Evolutionary conservation across 2,329 filamentous ascomycete species (phyloP), one percentile per base, ranked within the genome.

Genomic region (Clarireedia paspali): DNA sequence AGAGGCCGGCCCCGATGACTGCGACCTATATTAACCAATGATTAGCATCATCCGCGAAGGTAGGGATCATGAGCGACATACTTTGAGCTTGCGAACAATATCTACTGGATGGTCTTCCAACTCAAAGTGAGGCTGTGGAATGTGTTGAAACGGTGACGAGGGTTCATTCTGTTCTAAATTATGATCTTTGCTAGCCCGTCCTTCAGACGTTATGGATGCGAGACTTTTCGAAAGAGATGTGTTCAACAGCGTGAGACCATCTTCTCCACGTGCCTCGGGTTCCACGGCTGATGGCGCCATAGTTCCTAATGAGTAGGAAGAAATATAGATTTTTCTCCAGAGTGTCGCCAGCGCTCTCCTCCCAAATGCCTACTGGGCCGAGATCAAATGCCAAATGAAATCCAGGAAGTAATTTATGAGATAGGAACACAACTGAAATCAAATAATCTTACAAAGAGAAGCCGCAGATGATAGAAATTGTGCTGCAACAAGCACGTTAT

Each of bases 1-100:
- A 70, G 0, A 88, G 69, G 0, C 84, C 85, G 7, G 82, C 84
- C 1, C 85, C 85, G 34, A 88, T 78, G 0, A 88, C 61, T 4
- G 52, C 52, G 39, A 54, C 52, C 52, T 54, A 42, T 23, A n/a
- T 30, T 12, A 24, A 20, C 12, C 46, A 34, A 6, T 30, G 15
- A 5, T 48, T 42, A 53, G 50, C 15, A 47, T 15, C 30, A 12
- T 4, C 10, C 30, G 14, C n/a, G 17, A 42, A 42, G 14, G 24
- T 2, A 23, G 12, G 1, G 27, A 23, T 14, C 7, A 34, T 17
- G 30, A 23, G n/a, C 23, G 14, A 12, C n/a, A 23, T 49, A 57
- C 55, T 26, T 53, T 46, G 17, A 57, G n/a, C 3, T 23, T 23
- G 6, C 23, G 36, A 36, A 57, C 6, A 7, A 30, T 42, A 42